Percentiles rank a stretch among this genome's conserved stretches.
Evolutionary conservation across 495 filamentous ascomycete species (phyloP).

Genomic region (Niebla homalea): DNA sequence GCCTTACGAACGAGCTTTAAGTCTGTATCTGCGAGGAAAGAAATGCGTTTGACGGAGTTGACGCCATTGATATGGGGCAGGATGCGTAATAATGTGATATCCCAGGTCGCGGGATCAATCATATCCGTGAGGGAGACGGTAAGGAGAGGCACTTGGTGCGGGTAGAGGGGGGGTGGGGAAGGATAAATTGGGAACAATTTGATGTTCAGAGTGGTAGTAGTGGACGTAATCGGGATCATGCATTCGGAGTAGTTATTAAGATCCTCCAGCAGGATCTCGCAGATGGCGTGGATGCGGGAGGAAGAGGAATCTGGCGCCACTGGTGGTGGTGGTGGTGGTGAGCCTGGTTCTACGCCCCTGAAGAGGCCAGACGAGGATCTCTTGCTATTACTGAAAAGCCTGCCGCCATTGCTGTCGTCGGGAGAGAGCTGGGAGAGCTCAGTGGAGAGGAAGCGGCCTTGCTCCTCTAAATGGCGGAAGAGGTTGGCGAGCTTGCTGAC

Average conservation of each 20-base stretch:
- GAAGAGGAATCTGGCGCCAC: slow-evolving; percentile 26
- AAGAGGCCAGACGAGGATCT: too few species aligned
- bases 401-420: too few species aligned
- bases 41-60: slow-evolving; percentile 72
- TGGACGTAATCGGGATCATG: slow-evolving; percentile 92
- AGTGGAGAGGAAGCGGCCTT: slow-evolving; percentile 55
- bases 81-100: slow-evolving; percentile 68
- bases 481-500: slow-evolving; percentile 72
- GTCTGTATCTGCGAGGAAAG: slow-evolving; percentile 70
- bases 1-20: slow-evolving; percentile 71
- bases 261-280: slow-evolving; percentile 88
- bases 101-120: slow-evolving; percentile 70
- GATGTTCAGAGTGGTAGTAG: slow-evolving; percentile 81
- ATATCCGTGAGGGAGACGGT: slow-evolving; percentile 64
- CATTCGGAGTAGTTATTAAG: slow-evolving; percentile 95
- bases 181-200: slow-evolving; percentile 81
- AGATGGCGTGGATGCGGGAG: slow-evolving; percentile 62
- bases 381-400: too few species aligned
- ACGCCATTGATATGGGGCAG: slow-evolving; percentile 80
- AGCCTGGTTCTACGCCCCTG: too few species aligned
- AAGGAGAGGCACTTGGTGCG: slow-evolving; percentile 83
- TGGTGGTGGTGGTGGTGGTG: too few species aligned
- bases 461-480: slow-evolving; percentile 79
- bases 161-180: slow-evolving; percentile 59
- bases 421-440: slow-evolving; percentile 20